Base-by-base conservation (phyloP, 306 rosid species). In the Urtica urens region DNA sequence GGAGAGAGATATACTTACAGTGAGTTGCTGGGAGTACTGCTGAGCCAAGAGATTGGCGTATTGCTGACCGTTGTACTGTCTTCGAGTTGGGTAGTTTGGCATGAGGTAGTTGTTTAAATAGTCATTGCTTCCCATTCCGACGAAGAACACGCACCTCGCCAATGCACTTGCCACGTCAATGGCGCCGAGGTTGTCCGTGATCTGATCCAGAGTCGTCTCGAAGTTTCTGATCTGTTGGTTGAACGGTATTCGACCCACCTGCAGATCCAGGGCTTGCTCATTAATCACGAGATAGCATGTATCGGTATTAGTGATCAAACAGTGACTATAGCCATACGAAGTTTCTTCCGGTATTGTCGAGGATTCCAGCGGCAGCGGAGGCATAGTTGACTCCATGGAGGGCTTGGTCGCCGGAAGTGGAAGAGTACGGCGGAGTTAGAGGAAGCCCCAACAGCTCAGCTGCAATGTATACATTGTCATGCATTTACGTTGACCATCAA, bases 101-200 rank as follows among this genome's bases (percentile, higher is more conserved):
- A 90, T 90, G 16, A 90, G 95, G 53, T 84, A 84, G 52, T 84
- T 90, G 66, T 90, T 90, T 1, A 90, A 73, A 71, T 90, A 90
- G 76, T 90, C 97, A 58, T 90, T 90, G 81, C 93, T 81, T 7
- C 97, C 97, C 93, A 90, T 84, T 66, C 92, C 95, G 20, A 90
- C 77, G 49, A 81, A 90, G 74, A 84, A 84, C 10, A 88, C 56
- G 64, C 87, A 77, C 17, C 48, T 55, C 23, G 69, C 72, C 38
- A 79, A 74, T 0, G 55, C 65, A 27, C 49, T 37, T 1, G 76
- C 78, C 71, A 76, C 52, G 17, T 71, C 39, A 6, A 52, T 82
- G 10, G 80, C 82, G 23, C 92, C 92, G 34, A 84, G 60, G 51
- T 57, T 72, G 5, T 43, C 68, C 4, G 60, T 72, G 4, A 90